Conservation (phyloP, 495 filamentous ascomycete genomes). For the Talaromyces stipitatus region DNA sequence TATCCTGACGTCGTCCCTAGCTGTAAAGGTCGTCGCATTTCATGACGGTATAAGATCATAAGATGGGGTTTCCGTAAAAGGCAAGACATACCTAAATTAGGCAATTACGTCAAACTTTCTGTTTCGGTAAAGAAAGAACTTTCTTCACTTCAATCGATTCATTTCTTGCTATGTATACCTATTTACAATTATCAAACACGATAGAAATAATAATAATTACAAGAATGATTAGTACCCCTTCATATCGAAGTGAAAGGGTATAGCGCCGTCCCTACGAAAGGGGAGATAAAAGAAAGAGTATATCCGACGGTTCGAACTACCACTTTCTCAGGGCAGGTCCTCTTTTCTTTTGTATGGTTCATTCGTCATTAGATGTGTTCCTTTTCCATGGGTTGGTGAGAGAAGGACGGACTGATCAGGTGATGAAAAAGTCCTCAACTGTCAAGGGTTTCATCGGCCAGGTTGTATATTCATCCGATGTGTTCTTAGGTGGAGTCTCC, state of each 20-base stretch:
- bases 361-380: not conserved
- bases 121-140: not conserved
- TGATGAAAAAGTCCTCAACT: conserved; percentile 1
- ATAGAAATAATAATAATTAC: not conserved
- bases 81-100: not conserved
- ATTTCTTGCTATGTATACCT: too few relatives aligned
- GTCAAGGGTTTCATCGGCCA: not conserved
- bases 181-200: not conserved
- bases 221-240: not conserved
- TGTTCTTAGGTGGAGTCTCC: not conserved
- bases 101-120: not conserved
- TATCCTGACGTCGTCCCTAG: too few relatives aligned
- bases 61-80: not conserved
- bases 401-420: not conserved
- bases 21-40: too few relatives aligned
- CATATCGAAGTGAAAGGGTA: not conserved
- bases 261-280: not conserved
- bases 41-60: too few relatives aligned
- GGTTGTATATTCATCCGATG: not conserved
- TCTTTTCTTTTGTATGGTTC: not conserved
- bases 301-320: too few relatives aligned
- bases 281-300: not conserved
- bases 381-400: not conserved
- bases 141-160: too few relatives aligned
- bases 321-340: not conserved